Evolutionary conservation across 1,284 basidiomycete species (phyloP), one percentile per base, ranked within the genome.

Genomic region (Leccinum pallidistipes): DNA sequence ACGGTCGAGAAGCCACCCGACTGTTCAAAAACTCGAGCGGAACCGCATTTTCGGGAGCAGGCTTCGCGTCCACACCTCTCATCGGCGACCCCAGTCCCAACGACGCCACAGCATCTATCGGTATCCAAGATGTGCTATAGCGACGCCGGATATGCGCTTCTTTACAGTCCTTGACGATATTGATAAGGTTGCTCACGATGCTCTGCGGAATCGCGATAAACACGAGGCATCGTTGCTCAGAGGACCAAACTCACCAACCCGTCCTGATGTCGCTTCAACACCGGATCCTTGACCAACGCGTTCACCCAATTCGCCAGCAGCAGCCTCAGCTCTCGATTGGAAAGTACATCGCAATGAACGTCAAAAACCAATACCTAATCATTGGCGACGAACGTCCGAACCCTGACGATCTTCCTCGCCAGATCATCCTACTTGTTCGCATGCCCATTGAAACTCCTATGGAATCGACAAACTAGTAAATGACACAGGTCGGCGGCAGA

Each of bases 351-450:
- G 21, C 83, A 75, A 95, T 95, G 74, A 95, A 94, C 11, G 91
- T 93, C 67, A 92, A 78, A 36, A 95, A 74, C 93, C 94, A 95
- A 70, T 92, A 21, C 21, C 21, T 21, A 21, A 21, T n/a, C n/a
- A n/a, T n/a, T 85, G 9, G 92, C 91, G 31, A 92, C 91, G 74
- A 94, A 95, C 16, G 92, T 94, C 69, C 94, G 80, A 10, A 94
- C 90, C 45, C 92, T 84, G 31, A 94, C 92, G 59, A 95, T 87
- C 58, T 88, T 81, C 60, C 87, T 81, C 40, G 86, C 83, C 61
- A 81, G 81, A 62, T 91, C 87, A 66, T 21, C 88, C 29, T 85
- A 80, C 51, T 72, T 70, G 18, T 79, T 83, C 14, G 72, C 72
- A 7, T 83, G 77, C 24, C 80, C 80, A 62, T 85, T 85, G 51